Evolutionary conservation across 2,329 filamentous ascomycete species (phyloP).

Genomic region (Neofusicoccum laricinum): DNA sequence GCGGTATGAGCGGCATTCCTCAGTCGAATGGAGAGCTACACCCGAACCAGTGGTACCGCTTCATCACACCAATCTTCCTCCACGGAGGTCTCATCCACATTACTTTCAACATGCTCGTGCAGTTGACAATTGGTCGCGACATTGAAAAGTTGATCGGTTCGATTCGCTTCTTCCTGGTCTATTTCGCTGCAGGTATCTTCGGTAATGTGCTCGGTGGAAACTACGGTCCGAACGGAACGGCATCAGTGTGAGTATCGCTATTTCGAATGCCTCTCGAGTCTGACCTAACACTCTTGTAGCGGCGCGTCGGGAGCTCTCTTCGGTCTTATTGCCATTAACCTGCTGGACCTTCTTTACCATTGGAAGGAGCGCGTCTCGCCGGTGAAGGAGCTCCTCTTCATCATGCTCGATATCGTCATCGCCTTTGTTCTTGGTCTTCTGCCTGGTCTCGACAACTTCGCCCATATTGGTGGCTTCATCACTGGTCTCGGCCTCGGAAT

Average conservation of each 20-base stretch:
- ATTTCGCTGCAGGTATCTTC: slow-evolving; percentile 88
- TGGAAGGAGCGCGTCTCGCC: slow-evolving; percentile 79
- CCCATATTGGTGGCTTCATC: slow-evolving; percentile 91
- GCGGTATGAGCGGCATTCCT: slow-evolving; percentile 77
- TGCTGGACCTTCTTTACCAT: slow-evolving; percentile 89
- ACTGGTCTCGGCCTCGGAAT: slow-evolving; percentile 88
- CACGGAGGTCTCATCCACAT: slow-evolving; percentile 95
- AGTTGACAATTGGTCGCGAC: slow-evolving; percentile 84
- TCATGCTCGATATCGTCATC: slow-evolving; percentile 79
- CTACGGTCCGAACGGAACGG: slow-evolving; percentile 76
- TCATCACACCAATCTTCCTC: slow-evolving; percentile 93
- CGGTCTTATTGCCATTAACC: slow-evolving; percentile 81
- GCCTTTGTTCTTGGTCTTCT: slow-evolving; percentile 90
- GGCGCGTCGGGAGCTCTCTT: slow-evolving; percentile 90
- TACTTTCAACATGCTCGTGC: slow-evolving; percentile 88
- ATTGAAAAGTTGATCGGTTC: slow-evolving; percentile 90
- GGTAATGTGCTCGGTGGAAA: slow-evolving; percentile 95
- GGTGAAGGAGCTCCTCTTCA: slow-evolving; percentile 80
- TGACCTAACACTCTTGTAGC: slow-evolving; percentile 31
- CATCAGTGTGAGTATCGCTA: slow-evolving; percentile 49
- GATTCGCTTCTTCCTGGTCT: slow-evolving; percentile 84
- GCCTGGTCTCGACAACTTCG: slow-evolving; percentile 93
- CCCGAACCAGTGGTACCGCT: slow-evolving; percentile 95
- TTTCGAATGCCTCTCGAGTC: background rate
- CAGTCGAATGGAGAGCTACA: slow-evolving; percentile 47